Evolutionary conservation across 2,329 filamentous ascomycete genomes (phyloP), one percentile per base, ranked within the genome.

Genomic region (Stagonosporopsis chrysanthemi): DNA sequence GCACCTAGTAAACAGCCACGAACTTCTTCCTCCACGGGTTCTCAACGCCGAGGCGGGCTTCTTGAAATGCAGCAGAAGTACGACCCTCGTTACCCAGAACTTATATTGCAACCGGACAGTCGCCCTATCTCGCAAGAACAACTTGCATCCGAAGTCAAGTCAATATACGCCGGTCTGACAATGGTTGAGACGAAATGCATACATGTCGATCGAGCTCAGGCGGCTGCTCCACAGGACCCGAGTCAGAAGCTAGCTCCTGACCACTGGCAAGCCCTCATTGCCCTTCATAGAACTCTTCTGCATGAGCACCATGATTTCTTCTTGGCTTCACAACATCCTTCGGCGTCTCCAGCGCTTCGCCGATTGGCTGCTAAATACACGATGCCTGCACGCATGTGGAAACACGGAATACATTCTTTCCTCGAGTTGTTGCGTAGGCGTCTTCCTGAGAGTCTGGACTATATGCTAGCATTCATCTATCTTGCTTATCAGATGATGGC

Each of bases 361-460:
- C 80, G 86, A 0, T 75, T 97, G 0, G 89, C 92, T 0, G 83
- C 84, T 0, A 95, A 95, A 60, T 97, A 97, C 65, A 87, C 88
- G 0, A 97, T 98, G 91, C 93, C 94, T 0, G 92, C 91, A 0
- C 82, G 94, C 0, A 95, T 98, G 90, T 98, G 95, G 95, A 84
- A 91, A 0, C 91, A 96, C 66, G 94, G 91, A 0, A 97, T 98
- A 3, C 92, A 96, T 70, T 88, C 87, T n/a, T n/a, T n/a, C n/a
- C n/a, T n/a, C n/a, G n/a, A n/a, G n/a, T n/a, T n/a, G n/a, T n/a
- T n/a, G n/a, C n/a, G n/a, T n/a, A n/a, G n/a, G n/a, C n/a, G n/a
- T n/a, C n/a, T 97, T 0, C 94, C 93, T 0, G 83, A 82, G 0
- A 92, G 90, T 1, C 78, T 92, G 0, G 93, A 97, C 46, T 90